These are phyloP conservation scores for Ramaria sp. DNA, from an alignment of 768 basidiomycete genomes.

Conservation along the genomic window DNA sequence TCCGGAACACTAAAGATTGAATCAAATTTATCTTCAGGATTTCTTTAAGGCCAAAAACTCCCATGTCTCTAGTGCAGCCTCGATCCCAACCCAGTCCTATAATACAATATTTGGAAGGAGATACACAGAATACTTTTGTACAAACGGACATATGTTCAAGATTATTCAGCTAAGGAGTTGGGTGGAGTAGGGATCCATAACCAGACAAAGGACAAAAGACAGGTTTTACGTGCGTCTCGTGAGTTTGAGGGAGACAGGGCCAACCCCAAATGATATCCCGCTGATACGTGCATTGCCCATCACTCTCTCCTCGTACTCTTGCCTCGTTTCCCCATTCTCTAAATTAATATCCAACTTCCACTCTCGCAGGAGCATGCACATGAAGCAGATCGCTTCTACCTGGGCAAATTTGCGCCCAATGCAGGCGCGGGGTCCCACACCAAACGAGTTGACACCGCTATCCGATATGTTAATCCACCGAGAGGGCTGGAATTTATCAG, in stretches of 20 bases:
- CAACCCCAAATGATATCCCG: constrained; percentile 14
- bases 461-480: constrained; percentile 33
- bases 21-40: too few species aligned
- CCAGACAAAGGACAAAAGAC: too few species aligned
- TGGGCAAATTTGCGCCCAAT: constrained; percentile 46
- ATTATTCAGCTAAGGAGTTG: too few species aligned
- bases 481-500: constrained; percentile 35
- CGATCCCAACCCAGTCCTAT: too few species aligned
- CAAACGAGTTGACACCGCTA: constrained; percentile 15
- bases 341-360: constrained; percentile 40
- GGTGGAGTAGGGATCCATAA: too few species aligned
- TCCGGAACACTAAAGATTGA: too few species aligned
- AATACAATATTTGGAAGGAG: too few species aligned
- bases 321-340: constrained; percentile 23
- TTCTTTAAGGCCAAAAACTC: too few species aligned
- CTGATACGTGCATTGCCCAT: constrained; percentile 12
- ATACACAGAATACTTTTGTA: too few species aligned
- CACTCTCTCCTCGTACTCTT: constrained; percentile 16
- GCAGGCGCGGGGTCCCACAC: constrained; percentile 37
- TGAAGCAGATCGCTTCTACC: constrained; percentile 40
- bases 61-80: too few species aligned
- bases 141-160: too few species aligned
- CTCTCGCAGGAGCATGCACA: constrained; percentile 41
- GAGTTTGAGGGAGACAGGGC: constrained; percentile 13
- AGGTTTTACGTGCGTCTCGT: constrained; percentile 7